Base-by-base conservation (phyloP, 768 basidiomycete species). In the Macrolepiota dolichaula region DNA sequence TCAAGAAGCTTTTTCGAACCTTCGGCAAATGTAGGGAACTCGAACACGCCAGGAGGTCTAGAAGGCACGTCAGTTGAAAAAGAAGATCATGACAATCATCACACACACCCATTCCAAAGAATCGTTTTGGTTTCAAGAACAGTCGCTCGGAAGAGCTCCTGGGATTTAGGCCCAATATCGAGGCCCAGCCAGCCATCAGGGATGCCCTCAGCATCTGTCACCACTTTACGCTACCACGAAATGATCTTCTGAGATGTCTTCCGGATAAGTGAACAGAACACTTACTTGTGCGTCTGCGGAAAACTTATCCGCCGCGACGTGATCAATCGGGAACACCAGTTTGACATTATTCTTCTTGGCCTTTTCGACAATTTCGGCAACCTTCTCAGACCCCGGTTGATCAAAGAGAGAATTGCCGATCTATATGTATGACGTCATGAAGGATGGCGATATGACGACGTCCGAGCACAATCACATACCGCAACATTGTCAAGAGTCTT, bases 391-490 rank as follows among this genome's bases (percentile, higher is more conserved):
- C 47, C 97, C 97, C 47, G 89, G 82, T 67, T 82, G 80, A 75
- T 99, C 96, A 69, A 94, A 99, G 60, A 99, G 86, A 12, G 97
- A 98, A 64, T 90, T 84, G 59, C 96, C 96, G 68, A 99, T 99
- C 93, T 94, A 59, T 22, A 56, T 37, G 11, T 37, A 63, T 70
- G 66, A 69, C 65, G 68, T 70, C 66, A 67, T 65, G 17, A 54
- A 61, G 46, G 32, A 51, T 42, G 44, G 40, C 55, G 54, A 37
- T 42, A 59, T 51, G 53, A 55, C 19, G 32, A 50, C 32, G 54
- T 19, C 32, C 57, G 37, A 55, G 32, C 17, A 32, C 51, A 29
- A 22, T 22, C 57, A 68, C 83, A 64, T 69, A 92, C 94, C 51
- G 85, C 72, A 50, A 94, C 81, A 63, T 85, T 81, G 61, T 98